Conservation (phyloP, 306 rosid genomes). For the Sindora glabra region DNA sequence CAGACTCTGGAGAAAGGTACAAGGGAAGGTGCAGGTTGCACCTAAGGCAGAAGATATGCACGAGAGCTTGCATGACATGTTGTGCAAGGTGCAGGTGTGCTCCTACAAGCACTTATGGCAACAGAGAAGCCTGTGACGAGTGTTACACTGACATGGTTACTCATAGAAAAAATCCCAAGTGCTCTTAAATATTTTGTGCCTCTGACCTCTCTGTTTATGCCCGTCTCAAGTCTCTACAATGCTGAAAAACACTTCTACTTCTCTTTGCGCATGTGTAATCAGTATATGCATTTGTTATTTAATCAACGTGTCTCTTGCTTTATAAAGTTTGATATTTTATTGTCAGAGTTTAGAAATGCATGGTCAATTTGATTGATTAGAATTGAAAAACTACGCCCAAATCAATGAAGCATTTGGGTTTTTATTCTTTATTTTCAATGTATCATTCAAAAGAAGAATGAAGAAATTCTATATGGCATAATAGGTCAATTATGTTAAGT, state of each 20-base stretch:
- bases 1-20: constrained; percentile 29
- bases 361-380: no score
- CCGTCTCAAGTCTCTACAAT: background rate
- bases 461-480: no score
- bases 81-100: constrained; percentile 45
- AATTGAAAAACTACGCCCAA: no score
- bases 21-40: constrained; percentile 23
- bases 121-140: constrained; percentile 33
- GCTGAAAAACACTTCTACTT: background rate
- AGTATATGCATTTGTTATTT: background rate
- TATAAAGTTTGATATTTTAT: no score
- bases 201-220: background rate
- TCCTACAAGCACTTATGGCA: constrained; percentile 38
- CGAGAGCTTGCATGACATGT: constrained; percentile 32
- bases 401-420: no score
- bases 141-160: constrained; percentile 40
- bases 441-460: no score
- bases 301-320: no score
- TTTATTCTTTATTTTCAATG: no score
- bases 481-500: no score
- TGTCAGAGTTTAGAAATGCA: no score
- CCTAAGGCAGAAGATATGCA: constrained; percentile 30
- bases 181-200: constrained; percentile 19
- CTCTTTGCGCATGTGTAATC: background rate
- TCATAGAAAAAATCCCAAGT: constrained; percentile 36